Percentiles rank a stretch among this genome's conserved stretches.
Conservation (phyloP, 1,284 basidiomycete species). For the Phlebopus sp. region DNA sequence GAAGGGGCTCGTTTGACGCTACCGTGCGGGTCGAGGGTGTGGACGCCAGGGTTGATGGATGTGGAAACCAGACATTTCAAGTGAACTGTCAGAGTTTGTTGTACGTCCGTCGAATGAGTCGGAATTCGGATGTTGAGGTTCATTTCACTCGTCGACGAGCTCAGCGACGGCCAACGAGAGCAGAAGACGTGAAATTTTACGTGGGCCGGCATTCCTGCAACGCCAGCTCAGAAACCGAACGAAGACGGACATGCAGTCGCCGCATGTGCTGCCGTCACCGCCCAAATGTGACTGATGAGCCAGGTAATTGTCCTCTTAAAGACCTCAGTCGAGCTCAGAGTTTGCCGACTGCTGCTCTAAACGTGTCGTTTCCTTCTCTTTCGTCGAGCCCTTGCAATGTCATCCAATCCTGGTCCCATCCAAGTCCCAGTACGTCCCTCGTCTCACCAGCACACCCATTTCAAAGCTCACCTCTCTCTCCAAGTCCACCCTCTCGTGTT, state of each 20-base stretch:
- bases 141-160: too few species aligned
- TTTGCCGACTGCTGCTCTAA: too few species aligned
- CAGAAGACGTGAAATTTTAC: too few species aligned
- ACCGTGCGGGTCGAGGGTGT: neutral
- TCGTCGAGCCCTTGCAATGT: neutral
- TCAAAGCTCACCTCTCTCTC: neutral
- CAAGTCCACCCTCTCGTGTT: conserved; percentile 11
- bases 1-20: conserved; percentile 1
- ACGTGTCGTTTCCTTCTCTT: too few species aligned
- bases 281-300: neutral
- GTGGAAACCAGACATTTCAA: conserved; percentile 4
- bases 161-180: too few species aligned
- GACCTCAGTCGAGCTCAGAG: too few species aligned
- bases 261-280: conserved; percentile 14
- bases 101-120: too few species aligned
- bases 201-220: neutral
- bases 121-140: too few species aligned
- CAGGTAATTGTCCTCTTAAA: too few species aligned
- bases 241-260: conserved; percentile 11
- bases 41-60: conserved; percentile 2
- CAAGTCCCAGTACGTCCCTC: conserved; percentile 16
- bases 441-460: neutral
- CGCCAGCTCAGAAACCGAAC: neutral
- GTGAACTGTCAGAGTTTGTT: too few species aligned
- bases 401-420: neutral